phyloP scores from a whole-genome alignment of 1,284 basidiomycete species.

The Phellopilus nigrolimitatus region DNA sequence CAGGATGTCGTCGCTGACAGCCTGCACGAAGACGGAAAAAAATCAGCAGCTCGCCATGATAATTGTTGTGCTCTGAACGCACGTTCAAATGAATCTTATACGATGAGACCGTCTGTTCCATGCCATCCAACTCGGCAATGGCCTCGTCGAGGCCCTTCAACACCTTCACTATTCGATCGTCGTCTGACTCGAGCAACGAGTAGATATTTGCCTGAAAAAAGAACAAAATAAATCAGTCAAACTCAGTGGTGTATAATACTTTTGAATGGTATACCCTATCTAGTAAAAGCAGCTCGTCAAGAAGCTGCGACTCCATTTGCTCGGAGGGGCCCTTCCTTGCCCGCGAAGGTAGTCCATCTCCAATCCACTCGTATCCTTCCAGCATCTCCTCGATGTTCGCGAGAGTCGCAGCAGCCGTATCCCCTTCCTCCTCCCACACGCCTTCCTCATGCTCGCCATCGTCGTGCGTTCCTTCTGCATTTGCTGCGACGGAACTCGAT shows the following conservation, averaged over 20 bases:
- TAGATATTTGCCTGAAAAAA: slow-evolving; percentile 84
- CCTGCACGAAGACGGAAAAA: slow-evolving; percentile 40
- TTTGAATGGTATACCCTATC: slow-evolving; percentile 69
- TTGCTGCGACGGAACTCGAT: slow-evolving; percentile 22
- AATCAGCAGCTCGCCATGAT: background rate
- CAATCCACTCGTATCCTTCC: slow-evolving; percentile 96
- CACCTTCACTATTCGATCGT: slow-evolving; percentile 82
- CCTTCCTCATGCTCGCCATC: slow-evolving; percentile 18
- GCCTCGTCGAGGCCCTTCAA: slow-evolving; percentile 87
- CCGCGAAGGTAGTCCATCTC: slow-evolving; percentile 45
- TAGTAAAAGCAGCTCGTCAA: slow-evolving; percentile 85
- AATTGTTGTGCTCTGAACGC: slow-evolving; percentile 7
- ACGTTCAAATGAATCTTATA: slow-evolving; percentile 95
- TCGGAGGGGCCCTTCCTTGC: slow-evolving; percentile 71
- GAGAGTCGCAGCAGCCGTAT: slow-evolving; percentile 75
- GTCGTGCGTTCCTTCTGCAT: background rate
- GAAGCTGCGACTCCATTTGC: slow-evolving; percentile 79
- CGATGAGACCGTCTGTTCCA: slow-evolving; percentile 81
- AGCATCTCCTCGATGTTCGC: slow-evolving; percentile 97
- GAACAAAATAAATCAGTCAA: slow-evolving; percentile 17
- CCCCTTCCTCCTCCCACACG: slow-evolving; percentile 60
- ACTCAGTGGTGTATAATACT: slow-evolving; percentile 8
- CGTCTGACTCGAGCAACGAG: slow-evolving; percentile 91
- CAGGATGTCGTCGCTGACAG: slow-evolving; percentile 90
- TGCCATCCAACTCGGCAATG: slow-evolving; percentile 77